These are phyloP conservation scores for Adansonia digitata DNA, from an alignment of 345 rosid species.

Conservation along the genomic window DNA sequence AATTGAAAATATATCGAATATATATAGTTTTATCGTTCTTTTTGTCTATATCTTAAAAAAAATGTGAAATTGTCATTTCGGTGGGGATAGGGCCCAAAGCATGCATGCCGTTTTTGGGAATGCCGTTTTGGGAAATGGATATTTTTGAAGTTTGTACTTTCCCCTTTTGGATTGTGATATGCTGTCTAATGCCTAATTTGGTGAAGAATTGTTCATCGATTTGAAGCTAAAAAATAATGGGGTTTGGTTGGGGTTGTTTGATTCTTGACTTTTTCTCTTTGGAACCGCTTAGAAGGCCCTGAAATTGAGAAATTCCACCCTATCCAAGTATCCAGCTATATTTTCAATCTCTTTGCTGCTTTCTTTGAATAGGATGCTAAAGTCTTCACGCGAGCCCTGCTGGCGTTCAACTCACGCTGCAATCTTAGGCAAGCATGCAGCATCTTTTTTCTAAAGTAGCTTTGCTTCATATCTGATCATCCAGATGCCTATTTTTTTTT, in stretches of 20 bases:
- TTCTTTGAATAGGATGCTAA: not conserved
- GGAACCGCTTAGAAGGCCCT: not conserved
- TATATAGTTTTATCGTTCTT: too few species aligned
- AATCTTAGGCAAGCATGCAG: not conserved
- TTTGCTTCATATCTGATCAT: not conserved
- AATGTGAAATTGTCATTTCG: not conserved
- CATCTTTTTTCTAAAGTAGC: not conserved
- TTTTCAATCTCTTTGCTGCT: not conserved
- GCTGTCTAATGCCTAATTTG: not conserved
- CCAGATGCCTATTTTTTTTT: too few species aligned
- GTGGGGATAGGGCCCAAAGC: not conserved
- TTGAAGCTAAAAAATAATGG: not conserved
- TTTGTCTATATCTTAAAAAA: not conserved
- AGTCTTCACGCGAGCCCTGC: not conserved
- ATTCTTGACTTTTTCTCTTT: not conserved
- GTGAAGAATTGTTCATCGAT: not conserved
- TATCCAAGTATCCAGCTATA: not conserved
- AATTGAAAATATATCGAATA: too few species aligned
- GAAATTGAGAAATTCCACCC: not conserved
- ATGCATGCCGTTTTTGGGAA: constrained; percentile 25
- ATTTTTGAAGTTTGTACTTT: constrained; percentile 15
- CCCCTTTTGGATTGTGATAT: constrained; percentile 13
- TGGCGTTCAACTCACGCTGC: constrained; percentile 6
- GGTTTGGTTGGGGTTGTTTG: not conserved
- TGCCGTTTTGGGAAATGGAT: constrained; percentile 23